Conservation (phyloP, 2,329 filamentous ascomycete genomes). For the Aspergillus sp. region DNA sequence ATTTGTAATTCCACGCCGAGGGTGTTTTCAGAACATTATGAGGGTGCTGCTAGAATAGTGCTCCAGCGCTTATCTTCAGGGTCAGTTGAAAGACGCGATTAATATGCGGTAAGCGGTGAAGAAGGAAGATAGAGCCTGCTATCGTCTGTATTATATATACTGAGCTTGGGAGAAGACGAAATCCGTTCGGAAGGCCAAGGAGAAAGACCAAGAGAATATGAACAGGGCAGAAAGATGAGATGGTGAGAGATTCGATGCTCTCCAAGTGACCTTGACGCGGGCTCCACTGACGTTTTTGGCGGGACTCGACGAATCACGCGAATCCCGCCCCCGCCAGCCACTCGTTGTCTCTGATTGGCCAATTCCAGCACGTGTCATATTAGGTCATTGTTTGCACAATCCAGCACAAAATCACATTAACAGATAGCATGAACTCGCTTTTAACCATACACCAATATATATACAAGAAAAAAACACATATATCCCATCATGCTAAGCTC, state of each 20-base stretch:
- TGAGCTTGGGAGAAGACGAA: neutral
- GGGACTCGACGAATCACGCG: neutral
- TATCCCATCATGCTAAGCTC: constrained; percentile 36
- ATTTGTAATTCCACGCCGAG: neutral
- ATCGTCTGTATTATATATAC: neutral
- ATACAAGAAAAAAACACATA: neutral
- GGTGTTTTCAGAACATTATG: constrained; percentile 6
- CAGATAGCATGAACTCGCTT: neutral
- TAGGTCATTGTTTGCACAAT: neutral
- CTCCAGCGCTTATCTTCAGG: neutral
- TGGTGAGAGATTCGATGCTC: neutral
- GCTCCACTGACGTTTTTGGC: constrained; percentile 1
- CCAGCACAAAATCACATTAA: neutral
- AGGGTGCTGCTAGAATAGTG: neutral
- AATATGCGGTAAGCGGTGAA: neutral
- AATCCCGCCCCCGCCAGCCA: neutral
- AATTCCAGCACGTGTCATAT: neutral
- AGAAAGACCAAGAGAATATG: neutral
- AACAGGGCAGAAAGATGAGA: neutral
- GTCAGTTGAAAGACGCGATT: too few relatives aligned
- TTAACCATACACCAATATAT: neutral
- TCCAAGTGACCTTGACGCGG: neutral
- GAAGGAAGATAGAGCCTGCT: neutral
- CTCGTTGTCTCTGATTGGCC: neutral
- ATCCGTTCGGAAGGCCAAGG: neutral